Conservation (phyloP, 805 yeast genomes). For the Saccharomycopsis sp. region DNA sequence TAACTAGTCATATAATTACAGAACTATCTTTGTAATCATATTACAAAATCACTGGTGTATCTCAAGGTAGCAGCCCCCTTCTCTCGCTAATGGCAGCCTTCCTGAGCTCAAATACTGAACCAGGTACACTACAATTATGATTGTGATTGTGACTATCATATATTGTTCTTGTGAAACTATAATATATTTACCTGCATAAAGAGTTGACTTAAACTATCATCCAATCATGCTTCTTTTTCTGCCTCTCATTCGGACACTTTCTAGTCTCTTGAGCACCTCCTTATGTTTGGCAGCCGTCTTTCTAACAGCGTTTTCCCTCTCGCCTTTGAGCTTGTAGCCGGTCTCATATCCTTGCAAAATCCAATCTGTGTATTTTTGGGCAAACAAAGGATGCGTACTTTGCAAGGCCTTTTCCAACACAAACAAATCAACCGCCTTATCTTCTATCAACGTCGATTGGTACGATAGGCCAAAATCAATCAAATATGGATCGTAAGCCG, state of each 20-base stretch:
- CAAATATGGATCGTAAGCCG: conserved; percentile 43
- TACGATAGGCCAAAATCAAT: conserved; percentile 92
- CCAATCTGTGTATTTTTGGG: conserved; percentile 62
- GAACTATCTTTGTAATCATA: too few species aligned
- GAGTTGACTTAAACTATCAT: conserved; percentile 23
- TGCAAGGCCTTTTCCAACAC: conserved; percentile 87
- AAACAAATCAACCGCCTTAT: conserved; percentile 94
- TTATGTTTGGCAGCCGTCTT: conserved; percentile 30
- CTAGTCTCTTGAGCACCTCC: conserved; percentile 60
- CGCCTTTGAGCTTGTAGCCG: conserved; percentile 24
- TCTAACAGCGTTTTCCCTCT: conserved; percentile 33
- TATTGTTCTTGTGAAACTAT: too few species aligned
- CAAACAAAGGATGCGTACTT: conserved; percentile 79
- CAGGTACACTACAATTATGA: too few species aligned
- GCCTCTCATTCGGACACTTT: conserved; percentile 85
- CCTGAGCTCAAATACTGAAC: too few species aligned
- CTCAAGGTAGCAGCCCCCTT: too few species aligned
- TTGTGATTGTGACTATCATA: too few species aligned
- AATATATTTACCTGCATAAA: background rate
- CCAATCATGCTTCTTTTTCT: conserved; percentile 95
- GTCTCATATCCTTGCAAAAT: conserved; percentile 58
- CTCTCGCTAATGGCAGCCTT: too few species aligned
- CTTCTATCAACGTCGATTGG: conserved; percentile 70
- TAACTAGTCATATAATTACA: too few species aligned
- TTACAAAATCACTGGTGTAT: too few species aligned